Base-by-base conservation (phyloP, 1,284 basidiomycete genomes). In the Tremellales sp. region DNA sequence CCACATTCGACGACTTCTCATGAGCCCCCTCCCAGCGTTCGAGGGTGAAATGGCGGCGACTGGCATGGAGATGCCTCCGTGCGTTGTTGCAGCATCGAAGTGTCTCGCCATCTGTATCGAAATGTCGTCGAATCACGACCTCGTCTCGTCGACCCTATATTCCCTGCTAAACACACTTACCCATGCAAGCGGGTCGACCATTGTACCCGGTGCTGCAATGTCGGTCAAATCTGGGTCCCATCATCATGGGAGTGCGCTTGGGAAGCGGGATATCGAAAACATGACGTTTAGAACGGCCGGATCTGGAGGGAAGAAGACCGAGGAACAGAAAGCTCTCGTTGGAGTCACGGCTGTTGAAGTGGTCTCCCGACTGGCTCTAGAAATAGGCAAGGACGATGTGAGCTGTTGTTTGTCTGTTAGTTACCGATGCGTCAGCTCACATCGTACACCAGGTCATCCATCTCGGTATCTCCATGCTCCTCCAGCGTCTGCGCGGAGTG, bases 71-170 rank as follows among this genome's bases (percentile, higher is more conserved):
- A 59, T 63, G 2, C 79, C 81, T 9, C 84, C 85, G 50, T 82
- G 81, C 25, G 77, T 95, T 13, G 77, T 81, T 25, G 85, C 91
- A 1, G 89, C 91, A 3, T 91, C 92, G 1, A 88, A 86, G 63
- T 92, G 89, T 60, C 77, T 97, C 27, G 86, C 89, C 3, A 77
- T 89, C 44, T 97, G 93, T 70, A 86, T 97, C 52, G 84, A 85
- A 86, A 76, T 89, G 46, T 83, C 87, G 12, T 85, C 87, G 6
- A 87, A 87, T 45, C 88, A 94, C 58, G 91, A 94, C 66, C 80
- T 93, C 38, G 81, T 92, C 60, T 85, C 93, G 78, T 95, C 92
- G 3, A 91, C 91, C 57, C 87, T 95, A 81, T 97, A 97, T 70
- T 93, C 91, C 8, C 79, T 97, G 13, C 78, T 97, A 51, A 97